Percentiles rank a stretch among this genome's conserved stretches.
Evolutionary conservation across 768 basidiomycete genomes (phyloP).

Genomic region (Butyriboletus loyo): DNA sequence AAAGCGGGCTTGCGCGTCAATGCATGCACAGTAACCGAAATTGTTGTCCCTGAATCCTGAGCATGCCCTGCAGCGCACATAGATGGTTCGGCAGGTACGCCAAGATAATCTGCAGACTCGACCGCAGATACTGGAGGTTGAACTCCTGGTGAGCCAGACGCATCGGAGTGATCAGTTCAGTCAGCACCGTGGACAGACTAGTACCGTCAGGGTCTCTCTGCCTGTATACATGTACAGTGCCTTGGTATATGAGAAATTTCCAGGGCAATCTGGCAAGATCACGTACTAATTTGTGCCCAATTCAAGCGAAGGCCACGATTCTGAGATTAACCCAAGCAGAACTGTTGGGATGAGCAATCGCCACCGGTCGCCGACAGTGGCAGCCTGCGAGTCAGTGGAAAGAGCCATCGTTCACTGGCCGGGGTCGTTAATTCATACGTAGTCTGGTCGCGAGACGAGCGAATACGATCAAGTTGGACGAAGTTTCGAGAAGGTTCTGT

Average conservation of each 20-base stretch:
- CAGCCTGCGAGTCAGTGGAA: too few species aligned
- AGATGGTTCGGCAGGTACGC: not conserved
- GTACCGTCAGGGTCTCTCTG: too few species aligned
- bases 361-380: not conserved
- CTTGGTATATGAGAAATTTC: slow-evolving; percentile 1
- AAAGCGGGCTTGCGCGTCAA: not conserved
- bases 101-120: not conserved
- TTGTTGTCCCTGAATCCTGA: slow-evolving; percentile 2
- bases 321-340: not conserved
- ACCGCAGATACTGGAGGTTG: not conserved
- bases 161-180: not conserved
- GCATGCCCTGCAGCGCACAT: not conserved
- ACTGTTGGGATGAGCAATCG: not conserved
- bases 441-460: too few species aligned
- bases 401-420: too few species aligned
- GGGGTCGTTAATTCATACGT: too few species aligned
- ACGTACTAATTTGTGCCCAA: slow-evolving; percentile 5
- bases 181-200: not conserved
- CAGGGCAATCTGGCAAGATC: not conserved
- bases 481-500: slow-evolving; percentile 35
- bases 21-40: not conserved
- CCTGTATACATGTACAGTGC: too few species aligned
- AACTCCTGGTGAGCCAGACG: not conserved
- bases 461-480: too few species aligned
- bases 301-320: not conserved